Conservation (phyloP, 169 alveolate species). For the Plasmodium vivax region DNA sequence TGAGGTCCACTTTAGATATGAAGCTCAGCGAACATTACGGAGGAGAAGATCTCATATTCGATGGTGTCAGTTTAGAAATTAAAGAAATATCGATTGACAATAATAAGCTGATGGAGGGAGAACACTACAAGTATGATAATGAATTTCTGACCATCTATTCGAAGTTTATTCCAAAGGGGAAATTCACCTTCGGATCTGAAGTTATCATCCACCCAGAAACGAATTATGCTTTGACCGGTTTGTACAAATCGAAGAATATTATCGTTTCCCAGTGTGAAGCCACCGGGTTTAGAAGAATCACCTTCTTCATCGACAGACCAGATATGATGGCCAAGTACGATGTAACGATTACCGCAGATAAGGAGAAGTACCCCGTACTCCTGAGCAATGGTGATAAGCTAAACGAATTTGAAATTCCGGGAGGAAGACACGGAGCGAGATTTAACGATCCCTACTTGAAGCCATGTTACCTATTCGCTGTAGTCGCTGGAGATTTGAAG, state of each 20-base stretch:
- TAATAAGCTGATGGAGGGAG: conserved; percentile 77
- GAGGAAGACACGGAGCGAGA: conserved; percentile 86
- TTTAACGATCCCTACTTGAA: conserved; percentile 92
- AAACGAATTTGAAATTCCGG: conserved; percentile 82
- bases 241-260: conserved; percentile 88
- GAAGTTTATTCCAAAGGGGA: conserved; percentile 77
- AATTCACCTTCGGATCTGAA: conserved; percentile 80
- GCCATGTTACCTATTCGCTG: conserved; percentile 94
- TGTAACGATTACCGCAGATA: conserved; percentile 90
- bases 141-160: conserved; percentile 82
- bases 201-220: conserved; percentile 88
- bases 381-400: conserved; percentile 89
- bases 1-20: conserved; percentile 80
- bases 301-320: conserved; percentile 93
- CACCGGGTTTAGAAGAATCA: conserved; percentile 91
- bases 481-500: conserved; percentile 92
- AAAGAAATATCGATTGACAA: conserved; percentile 85
- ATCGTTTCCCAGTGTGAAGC: conserved; percentile 95
- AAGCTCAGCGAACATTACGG: conserved; percentile 75
- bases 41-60: conserved; percentile 87
- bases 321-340: conserved; percentile 90
- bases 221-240: conserved; percentile 87
- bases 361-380: conserved; percentile 88
- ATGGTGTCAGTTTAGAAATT: conserved; percentile 90
- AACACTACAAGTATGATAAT: conserved; percentile 81